Evolutionary conservation across 2,329 filamentous ascomycete genomes (phyloP), one percentile per base, ranked within the genome.

Genomic region (Aureobasidium leucospermi): DNA sequence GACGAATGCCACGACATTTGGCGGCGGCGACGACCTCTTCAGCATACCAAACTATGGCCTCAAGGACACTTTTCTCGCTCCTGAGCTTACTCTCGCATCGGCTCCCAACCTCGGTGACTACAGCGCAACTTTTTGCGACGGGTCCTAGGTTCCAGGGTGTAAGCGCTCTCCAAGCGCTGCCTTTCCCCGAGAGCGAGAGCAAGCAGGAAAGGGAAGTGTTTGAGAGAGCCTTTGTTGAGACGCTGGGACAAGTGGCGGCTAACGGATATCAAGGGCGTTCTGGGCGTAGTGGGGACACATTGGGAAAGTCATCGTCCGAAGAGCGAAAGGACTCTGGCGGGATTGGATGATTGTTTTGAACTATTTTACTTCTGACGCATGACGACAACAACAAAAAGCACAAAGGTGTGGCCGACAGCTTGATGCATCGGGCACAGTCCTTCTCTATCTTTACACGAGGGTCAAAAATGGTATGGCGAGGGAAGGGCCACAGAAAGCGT

Each of bases 51-150:
- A 34, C 48, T 53, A 51, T 31, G 58, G 46, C 32, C 48, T 59
- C 48, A 39, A 59, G 45, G 46, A 59, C 58, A 45, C 58, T 51
- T 59, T 53, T 42, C 58, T 59, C 49, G 29, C 58, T 59, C 47
- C 47, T 59, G 58, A 53, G 16, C 58, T 59, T 38, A 48, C 58
- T 59, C 58, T 59, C 58, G 47, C 48, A 57, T 58, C 55, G 43
- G 56, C 62, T 51, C 49, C 62, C 60, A 52, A 58, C 43, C 39
- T 63, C 47, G 47, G 49, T 34, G 60, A 63, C 62, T 63, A 61
- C 60, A 59, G 62, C 62, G 62, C 62, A 59, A 45, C 46, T 60
- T 51, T 55, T 60, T 62, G 62, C 62, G 62, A 63, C 60, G 62
- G 62, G 62, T 63, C 62, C 47, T 52, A 41, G 36, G 46, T 43